Evolutionary conservation across 306 rosid genomes (phyloP), one percentile per base, ranked within the genome.

Genomic region (Cercis canadensis): DNA sequence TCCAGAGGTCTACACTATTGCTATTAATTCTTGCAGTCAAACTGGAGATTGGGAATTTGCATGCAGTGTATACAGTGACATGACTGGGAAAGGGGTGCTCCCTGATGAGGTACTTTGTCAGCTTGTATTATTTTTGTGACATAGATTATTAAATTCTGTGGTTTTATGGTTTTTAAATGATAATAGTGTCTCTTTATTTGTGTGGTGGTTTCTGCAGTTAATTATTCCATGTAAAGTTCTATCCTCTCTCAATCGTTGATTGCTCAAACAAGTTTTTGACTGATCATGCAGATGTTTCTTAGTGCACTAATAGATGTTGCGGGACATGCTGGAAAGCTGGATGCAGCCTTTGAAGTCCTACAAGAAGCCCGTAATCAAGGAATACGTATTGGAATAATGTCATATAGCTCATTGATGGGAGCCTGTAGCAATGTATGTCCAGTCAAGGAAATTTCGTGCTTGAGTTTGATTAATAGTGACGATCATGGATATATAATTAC

Each of bases 381-480:
- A 86, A 69, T 83, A 49, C 55, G 16, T 16, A 69, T 84, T 75
- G 97, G 97, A 71, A 86, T 68, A 41, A 71, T 89, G 72, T 58
- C 96, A 65, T 94, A 89, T 82, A 89, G 98, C 80, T 90, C 98
- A 62, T 81, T 94, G 87, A 90, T 94, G 98, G 98, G 98, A 36
- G 98, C 98, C 65, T 94, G 97, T 81, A 84, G 97, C 89, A 89
- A 94, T 81, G 98, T 94, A 92, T 75, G 92, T 86, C 58, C 53
- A 55, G 24, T 50, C 59, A 67, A 63, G 80, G 71, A 67, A 67
- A 46, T 56, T 45, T 66, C 54, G 41, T 55, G 45, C 50, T 51
- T 7, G 59, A 65, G 34, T 19, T 32, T 59, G 67, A 46, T 32
- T 66, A 37, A 53, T n/a, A 50, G 18, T 62, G 11, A 64, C 8